Evolutionary conservation across 352 stramenopile species (phyloP).

Genomic region (Globisporangium camurandrum): DNA sequence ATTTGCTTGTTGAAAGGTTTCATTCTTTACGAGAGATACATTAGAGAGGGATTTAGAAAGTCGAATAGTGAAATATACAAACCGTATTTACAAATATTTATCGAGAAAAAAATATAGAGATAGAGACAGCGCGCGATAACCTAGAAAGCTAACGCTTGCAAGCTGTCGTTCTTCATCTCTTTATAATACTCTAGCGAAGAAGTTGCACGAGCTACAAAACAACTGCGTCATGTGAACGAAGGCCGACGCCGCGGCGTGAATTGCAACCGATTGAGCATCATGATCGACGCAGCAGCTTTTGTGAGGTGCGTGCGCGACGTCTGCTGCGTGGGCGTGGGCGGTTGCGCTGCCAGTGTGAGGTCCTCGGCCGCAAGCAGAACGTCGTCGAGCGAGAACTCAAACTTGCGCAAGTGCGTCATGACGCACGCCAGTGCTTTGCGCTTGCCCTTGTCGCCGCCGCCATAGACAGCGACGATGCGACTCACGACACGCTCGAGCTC

Average conservation of each 20-base stretch:
- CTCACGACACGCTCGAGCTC: constrained; percentile 48
- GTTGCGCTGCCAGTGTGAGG: constrained; percentile 19
- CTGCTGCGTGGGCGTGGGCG: neutral
- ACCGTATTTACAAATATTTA: too few relatives aligned
- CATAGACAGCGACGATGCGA: constrained; percentile 58
- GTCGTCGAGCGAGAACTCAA: constrained; percentile 75
- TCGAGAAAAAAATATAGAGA: too few relatives aligned
- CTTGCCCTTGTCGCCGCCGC: constrained; percentile 60
- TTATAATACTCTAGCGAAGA: too few relatives aligned
- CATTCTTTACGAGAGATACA: too few relatives aligned
- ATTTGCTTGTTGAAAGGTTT: too few relatives aligned
- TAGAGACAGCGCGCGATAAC: too few relatives aligned
- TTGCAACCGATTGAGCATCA: constrained; percentile 46
- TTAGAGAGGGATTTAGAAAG: too few relatives aligned
- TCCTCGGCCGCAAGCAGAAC: constrained; percentile 58
- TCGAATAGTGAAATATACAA: too few relatives aligned
- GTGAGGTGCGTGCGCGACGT: neutral
- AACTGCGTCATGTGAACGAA: constrained; percentile 27
- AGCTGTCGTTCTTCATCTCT: too few relatives aligned
- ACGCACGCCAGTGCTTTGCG: constrained; percentile 62
- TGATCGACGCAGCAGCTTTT: constrained; percentile 6
- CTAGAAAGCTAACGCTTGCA: too few relatives aligned
- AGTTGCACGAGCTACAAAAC: too few relatives aligned
- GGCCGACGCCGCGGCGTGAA: constrained; percentile 48
- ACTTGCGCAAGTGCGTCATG: constrained; percentile 76